These are phyloP conservation scores for Thecaphora frezii DNA, from an alignment of 1,284 basidiomycete genomes.

Conservation along the genomic window DNA sequence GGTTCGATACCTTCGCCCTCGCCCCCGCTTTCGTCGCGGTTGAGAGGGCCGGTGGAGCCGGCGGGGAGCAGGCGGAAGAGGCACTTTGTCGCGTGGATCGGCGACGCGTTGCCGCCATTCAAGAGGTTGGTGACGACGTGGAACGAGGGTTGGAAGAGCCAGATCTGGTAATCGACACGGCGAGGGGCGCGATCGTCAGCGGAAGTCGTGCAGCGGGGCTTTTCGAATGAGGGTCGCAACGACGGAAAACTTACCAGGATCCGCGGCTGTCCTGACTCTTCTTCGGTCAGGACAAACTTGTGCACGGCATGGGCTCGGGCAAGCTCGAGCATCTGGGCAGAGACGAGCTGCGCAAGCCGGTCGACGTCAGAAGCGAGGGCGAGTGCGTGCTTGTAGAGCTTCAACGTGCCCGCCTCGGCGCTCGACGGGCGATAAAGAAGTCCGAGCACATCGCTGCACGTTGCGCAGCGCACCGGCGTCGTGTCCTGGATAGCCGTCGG, in stretches of 20 bases:
- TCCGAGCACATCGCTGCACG: not conserved
- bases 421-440: not conserved
- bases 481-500: no score
- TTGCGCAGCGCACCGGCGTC: not conserved
- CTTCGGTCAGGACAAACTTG: not conserved
- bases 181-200: not conserved
- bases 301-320: not conserved
- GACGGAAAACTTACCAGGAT: not conserved
- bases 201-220: not conserved
- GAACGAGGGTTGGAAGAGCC: not conserved
- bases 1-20: no score
- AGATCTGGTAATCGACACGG: not conserved
- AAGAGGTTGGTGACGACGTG: not conserved
- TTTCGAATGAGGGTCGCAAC: not conserved
- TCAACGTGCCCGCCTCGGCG: not conserved
- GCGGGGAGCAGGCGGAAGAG: no score
- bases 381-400: not conserved
- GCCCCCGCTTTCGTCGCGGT: no score
- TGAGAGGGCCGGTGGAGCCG: no score
- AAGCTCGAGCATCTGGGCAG: not conserved
- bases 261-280: not conserved
- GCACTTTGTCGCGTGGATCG: no score
- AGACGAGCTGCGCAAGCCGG: not conserved
- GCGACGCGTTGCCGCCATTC: no score
- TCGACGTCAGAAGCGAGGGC: not conserved